phyloP scores from a whole-genome alignment of 2,329 filamentous ascomycete genomes.

The Mycosphaerella sp. region DNA sequence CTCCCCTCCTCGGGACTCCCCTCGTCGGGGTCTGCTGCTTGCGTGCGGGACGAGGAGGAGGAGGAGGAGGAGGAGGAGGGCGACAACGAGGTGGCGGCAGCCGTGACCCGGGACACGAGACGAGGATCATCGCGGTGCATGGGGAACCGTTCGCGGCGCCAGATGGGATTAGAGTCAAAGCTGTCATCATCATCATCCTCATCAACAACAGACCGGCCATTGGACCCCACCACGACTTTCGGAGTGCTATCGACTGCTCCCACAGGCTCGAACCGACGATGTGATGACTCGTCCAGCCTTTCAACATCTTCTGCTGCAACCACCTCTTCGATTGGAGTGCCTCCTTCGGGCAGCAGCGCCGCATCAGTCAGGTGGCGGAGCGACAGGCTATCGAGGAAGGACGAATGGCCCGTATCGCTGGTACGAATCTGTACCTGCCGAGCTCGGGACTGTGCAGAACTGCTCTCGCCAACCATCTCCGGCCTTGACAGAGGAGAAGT shows the following conservation, averaged over 20 bases:
- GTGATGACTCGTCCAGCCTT: background rate
- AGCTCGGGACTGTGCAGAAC: no score
- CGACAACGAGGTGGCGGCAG: no score
- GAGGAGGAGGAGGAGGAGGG: no score
- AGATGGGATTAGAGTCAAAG: background rate
- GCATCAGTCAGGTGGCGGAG: background rate
- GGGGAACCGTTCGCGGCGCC: background rate
- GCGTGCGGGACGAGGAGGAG: no score
- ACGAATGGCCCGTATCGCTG: background rate
- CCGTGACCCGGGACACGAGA: no score
- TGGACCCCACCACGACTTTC: background rate
- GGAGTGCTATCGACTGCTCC: background rate
- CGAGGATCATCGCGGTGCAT: background rate
- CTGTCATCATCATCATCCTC: background rate
- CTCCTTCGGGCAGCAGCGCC: background rate
- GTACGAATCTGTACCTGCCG: no score
- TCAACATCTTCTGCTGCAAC: background rate
- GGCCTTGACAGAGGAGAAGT: no score
- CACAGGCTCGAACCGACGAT: background rate
- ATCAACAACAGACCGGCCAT: background rate
- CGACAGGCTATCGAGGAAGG: slow-evolving; percentile 4
- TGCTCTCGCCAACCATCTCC: no score
- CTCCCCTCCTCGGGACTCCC: no score
- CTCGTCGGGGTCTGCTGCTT: background rate
- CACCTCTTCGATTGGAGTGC: background rate